Conservation (phyloP, 108 stramenopile genomes). For the Skeletonema grethae region DNA sequence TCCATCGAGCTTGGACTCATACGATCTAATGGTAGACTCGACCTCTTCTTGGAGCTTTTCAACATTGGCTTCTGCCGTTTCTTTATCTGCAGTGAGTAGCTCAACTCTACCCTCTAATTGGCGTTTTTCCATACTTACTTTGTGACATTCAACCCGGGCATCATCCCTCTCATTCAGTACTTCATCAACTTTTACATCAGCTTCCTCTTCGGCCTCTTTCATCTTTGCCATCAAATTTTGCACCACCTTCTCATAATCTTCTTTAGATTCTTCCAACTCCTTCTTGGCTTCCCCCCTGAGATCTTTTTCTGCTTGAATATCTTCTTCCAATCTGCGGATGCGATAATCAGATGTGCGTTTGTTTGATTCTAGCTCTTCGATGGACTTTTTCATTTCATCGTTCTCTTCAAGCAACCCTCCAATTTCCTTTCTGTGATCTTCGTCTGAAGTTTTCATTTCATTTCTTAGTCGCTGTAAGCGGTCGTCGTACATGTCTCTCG, state of each 20-base stretch:
- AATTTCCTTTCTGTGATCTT: slow-evolving; percentile 46
- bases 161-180: slow-evolving; percentile 26
- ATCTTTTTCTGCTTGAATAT: slow-evolving; percentile 22
- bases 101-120: slow-evolving; percentile 37
- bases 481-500: slow-evolving; percentile 41
- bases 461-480: slow-evolving; percentile 36
- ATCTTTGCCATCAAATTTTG: slow-evolving; percentile 46
- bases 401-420: slow-evolving; percentile 27
- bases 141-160: slow-evolving; percentile 26
- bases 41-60: slow-evolving; percentile 35
- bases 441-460: slow-evolving; percentile 32
- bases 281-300: slow-evolving; percentile 21
- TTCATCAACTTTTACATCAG: slow-evolving; percentile 21
- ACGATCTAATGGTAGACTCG: slow-evolving; percentile 37
- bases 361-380: slow-evolving; percentile 32
- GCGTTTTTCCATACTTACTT: slow-evolving; percentile 28
- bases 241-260: slow-evolving; percentile 50
- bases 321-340: slow-evolving; percentile 40
- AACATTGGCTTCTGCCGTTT: slow-evolving; percentile 27
- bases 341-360: slow-evolving; percentile 47
- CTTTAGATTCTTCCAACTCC: slow-evolving; percentile 30
- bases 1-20: slow-evolving; percentile 46
- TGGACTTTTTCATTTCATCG: slow-evolving; percentile 33
- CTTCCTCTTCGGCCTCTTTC: slow-evolving; percentile 39
- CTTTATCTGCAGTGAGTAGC: slow-evolving; percentile 41